Base-by-base conservation (phyloP, 257 asterid genomes). In the Forsythia suspensa region DNA sequence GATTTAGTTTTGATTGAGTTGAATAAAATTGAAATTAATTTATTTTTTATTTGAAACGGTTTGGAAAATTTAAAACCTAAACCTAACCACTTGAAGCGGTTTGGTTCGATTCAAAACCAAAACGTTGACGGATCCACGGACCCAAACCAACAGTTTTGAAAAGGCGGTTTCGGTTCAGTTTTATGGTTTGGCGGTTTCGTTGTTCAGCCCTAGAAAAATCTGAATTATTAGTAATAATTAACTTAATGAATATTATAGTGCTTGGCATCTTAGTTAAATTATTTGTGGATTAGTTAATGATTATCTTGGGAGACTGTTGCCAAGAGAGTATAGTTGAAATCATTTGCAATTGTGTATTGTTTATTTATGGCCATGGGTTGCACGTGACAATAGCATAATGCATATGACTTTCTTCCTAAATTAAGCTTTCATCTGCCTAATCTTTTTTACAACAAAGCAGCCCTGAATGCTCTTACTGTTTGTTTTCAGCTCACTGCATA, bases 401-500 rank as follows among this genome's bases (percentile, higher is more conserved):
- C 61, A 52, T 52, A 18, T 52, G 52, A 4, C 52, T 44, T 44
- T 44, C 12, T 44, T 44, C 52, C 51, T 44, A 11, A 9, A 44
- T 44, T 11, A 44, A 44, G 52, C 61, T 52, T 52, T 16, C 21
- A 13, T 40, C 43, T 74, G 16, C 20, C 16, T 15, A 1, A 37
- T 70, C 24, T 18, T 70, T 29, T 38, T 70, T 20, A 40, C 3
- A 18, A 7, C 12, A 70, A 18, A 40, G 24, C 18, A 11, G 55
- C 15, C 38, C 39, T 21, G 70, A 63, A 63, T 29, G 40, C 36
- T 42, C 42, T 43, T 24, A 3, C 7, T 13, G 13, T 67, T 59
- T 74, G 69, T 65, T 89, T 85, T 69, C 92, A 95, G 98, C 97
- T 92, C 75, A 95, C 98, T 69, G 99, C 99, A 61, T 93, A 93